phyloP scores from a whole-genome alignment of 2,329 filamentous ascomycete genomes.

The Tolypocladium amazonense region DNA sequence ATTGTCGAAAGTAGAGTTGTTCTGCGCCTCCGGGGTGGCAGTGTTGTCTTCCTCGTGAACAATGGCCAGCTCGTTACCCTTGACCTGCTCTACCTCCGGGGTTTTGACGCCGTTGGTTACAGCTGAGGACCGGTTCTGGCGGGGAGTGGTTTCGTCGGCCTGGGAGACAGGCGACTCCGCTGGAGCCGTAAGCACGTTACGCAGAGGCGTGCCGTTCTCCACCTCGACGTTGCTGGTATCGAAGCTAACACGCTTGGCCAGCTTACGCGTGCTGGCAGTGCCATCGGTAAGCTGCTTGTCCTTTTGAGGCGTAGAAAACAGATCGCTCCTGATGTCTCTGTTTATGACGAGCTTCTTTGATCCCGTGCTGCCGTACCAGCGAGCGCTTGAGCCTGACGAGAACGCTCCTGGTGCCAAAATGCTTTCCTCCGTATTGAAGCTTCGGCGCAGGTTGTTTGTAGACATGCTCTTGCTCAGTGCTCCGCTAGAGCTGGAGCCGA shows the following conservation, averaged over 20 bases:
- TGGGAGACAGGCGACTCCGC: slow-evolving; percentile 17
- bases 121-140: slow-evolving; percentile 42
- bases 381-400: slow-evolving; percentile 53
- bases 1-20: slow-evolving; percentile 23
- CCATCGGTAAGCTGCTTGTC: slow-evolving; percentile 31
- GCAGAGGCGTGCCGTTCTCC: slow-evolving; percentile 23
- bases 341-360: slow-evolving; percentile 93
- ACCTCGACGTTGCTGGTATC: slow-evolving; percentile 49
- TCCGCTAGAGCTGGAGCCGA: slow-evolving; percentile 55
- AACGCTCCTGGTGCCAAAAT: slow-evolving; percentile 80
- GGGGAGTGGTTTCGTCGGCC: slow-evolving; percentile 25
- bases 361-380: slow-evolving; percentile 55
- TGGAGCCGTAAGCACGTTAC: slow-evolving; percentile 22
- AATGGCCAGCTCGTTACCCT: slow-evolving; percentile 65
- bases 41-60: slow-evolving; percentile 59
- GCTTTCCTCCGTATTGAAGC: slow-evolving; percentile 73
- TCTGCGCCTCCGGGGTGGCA: slow-evolving; percentile 16
- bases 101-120: slow-evolving; percentile 22
- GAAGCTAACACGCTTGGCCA: slow-evolving; percentile 87
- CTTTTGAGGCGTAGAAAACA: slow-evolving; percentile 51
- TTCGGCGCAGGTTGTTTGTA: slow-evolving; percentile 73
- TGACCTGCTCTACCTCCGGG: slow-evolving; percentile 61
- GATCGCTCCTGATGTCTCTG: slow-evolving; percentile 66
- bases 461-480: slow-evolving; percentile 81
- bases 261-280: slow-evolving; percentile 36